Evolutionary conservation across 257 asterid genomes (phyloP), one percentile per base, ranked within the genome.

Genomic region (Plantago elongata): DNA sequence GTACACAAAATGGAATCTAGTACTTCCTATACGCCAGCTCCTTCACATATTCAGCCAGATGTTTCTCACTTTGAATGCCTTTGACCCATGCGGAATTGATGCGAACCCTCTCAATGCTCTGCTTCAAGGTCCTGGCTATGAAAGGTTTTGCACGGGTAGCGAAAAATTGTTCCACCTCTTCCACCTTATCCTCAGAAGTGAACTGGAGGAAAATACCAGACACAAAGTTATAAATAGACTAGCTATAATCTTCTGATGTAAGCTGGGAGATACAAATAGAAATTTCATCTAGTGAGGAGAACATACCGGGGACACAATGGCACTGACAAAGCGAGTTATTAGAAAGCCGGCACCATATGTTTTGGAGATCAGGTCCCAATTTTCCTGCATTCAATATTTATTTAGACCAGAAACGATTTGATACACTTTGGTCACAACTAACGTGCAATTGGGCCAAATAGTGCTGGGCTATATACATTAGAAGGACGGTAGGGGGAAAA

Each of bases 301-400:
- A 82, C 86, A n/a, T 69, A 92, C 98, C 60, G 90, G 95, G 5
- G 95, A 84, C 29, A 89, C 98, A 45, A 79, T 51, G 11, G 87
- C 78, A 45, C 86, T 75, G 82, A 92, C 60, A 72, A 92, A 86
- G 69, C 84, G 81, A 22, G 95, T 83, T 50, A 92, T 71, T 9
- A 88, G 79, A 71, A 84, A 89, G 73, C 97, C 98, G 54, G 96
- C 75, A 38, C 97, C 98, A 13, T 86, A 92, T 5, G 94, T 86
- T 70, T 83, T 74, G 22, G 60, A 60, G 64, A 92, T 77, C 57
- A 78, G 81, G 58, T 92, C 97, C 98, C 98, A 92, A 44, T 86
- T 75, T 13, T 74, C 90, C 98, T 92, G 89, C 52, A 55, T 60
- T 45, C 50, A 5, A 16, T 11, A 6, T 16, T 14, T 15, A 52